Base-by-base conservation (phyloP, 805 yeast species). In the Metschnikowia picachoensis region DNA sequence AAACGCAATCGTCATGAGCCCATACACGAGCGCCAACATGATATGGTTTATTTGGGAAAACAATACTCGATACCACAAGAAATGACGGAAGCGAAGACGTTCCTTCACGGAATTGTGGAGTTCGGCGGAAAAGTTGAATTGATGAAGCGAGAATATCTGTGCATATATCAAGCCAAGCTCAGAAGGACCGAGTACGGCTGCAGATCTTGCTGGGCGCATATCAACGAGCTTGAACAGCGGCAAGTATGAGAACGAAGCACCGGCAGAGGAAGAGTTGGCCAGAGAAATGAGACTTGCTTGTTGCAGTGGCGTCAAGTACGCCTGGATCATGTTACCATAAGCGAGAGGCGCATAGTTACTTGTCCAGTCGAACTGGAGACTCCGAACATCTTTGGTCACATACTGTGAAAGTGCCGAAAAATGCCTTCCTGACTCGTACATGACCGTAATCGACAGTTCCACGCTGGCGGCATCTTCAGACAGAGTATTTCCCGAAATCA, bases 141-240 rank as follows among this genome's bases (percentile, higher is more conserved):
- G 70, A 47, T 66, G 67, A 50, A 66, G 61, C 17, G 69, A 58
- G 44, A 66, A 64, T 25, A 66, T 43, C 40, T 55, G 60, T 10
- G 69, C 66, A 44, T 66, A 66, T 15, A 66, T 57, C 31, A 66
- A 50, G 4, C 70, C 71, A 33, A 66, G 46, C 46, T 62, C 67
- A 5, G 66, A 56, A 7, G 71, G 70, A 0, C 70, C 70, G 17
- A 66, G 46, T 6, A 56, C 60, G 3, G 58, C 62, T 6, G 68
- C 33, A 8, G 57, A 46, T 10, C 14, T 17, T 1, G 59, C 38
- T 3, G 60, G 62, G 9, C 62, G 53, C 40, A 52, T 31, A 44
- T 66, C 66, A 2, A 53, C 41, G 20, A 57, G 29, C 29, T 53
- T 50, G 40, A 66, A 52, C 8, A 50, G 44, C 11, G 71, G 70